These are phyloP conservation scores for Claviceps paspali DNA, from an alignment of 2,329 filamentous ascomycete species.

Conservation along the genomic window DNA sequence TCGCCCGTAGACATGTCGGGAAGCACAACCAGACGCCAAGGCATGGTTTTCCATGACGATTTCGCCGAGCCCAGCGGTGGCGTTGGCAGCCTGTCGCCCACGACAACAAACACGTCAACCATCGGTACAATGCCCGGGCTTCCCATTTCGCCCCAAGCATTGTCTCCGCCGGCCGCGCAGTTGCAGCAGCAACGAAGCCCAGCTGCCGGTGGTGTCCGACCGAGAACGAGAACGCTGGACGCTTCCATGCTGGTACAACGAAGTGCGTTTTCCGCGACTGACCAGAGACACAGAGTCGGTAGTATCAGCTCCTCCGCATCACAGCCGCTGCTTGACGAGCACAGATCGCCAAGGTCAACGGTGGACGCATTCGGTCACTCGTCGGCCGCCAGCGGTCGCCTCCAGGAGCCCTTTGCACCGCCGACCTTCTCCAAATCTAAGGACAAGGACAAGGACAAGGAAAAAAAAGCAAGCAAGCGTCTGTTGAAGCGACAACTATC, in stretches of 20 bases:
- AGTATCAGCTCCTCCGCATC: slow-evolving; percentile 52
- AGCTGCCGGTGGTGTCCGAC: slow-evolving; percentile 25
- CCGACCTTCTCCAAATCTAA: slow-evolving; percentile 5
- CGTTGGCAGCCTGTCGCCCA: slow-evolving; percentile 24
- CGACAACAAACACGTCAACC: slow-evolving; percentile 3
- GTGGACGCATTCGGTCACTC: slow-evolving; percentile 29
- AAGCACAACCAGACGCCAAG: slow-evolving; percentile 34
- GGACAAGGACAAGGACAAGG: slow-evolving; percentile 21
- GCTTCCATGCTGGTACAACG: slow-evolving; percentile 34
- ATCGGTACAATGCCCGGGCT: not conserved
- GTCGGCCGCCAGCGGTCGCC: slow-evolving; percentile 20
- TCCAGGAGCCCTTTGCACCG: slow-evolving; percentile 19
- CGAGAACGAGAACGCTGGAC: slow-evolving; percentile 44
- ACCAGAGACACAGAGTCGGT: slow-evolving; percentile 49
- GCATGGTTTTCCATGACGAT: slow-evolving; percentile 44
- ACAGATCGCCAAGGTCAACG: slow-evolving; percentile 24
- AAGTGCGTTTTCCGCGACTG: slow-evolving; percentile 21
- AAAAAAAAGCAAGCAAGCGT: slow-evolving; percentile 35
- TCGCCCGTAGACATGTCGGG: slow-evolving; percentile 18
- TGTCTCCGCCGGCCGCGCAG: slow-evolving; percentile 3
- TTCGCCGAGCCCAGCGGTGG: slow-evolving; percentile 21
- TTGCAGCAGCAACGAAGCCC: slow-evolving; percentile 17
- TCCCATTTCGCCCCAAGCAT: not conserved
- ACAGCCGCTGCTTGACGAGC: slow-evolving; percentile 35
- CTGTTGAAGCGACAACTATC: slow-evolving; percentile 40